Evolutionary conservation across 169 alveolate genomes (phyloP), one percentile per base, ranked within the genome.

Genomic region (Plasmodium reichenowi): DNA sequence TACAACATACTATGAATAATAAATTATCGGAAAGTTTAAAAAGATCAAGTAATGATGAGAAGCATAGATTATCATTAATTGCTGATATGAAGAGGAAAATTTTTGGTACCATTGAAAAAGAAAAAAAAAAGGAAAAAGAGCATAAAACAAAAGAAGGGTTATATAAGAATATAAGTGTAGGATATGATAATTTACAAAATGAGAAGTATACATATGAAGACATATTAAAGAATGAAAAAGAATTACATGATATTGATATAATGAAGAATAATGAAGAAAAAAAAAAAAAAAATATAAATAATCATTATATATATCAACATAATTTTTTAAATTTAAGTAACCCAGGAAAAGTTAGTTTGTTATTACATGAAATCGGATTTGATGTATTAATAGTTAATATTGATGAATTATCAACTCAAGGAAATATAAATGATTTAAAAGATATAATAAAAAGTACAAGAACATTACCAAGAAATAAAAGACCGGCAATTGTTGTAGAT

Each of bases 401-500:
- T 12, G 96, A 94, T 48, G 92, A 89, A 59, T 52, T 88, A 15
- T 80, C 89, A 43, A 64, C 93, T 29, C 90, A 93, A 15, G 96
- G 96, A 7, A 93, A 63, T 24, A 59, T 94, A 54, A 71, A 88
- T 74, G 96, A 94, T 74, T 83, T 94, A 58, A 48, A 52, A 62
- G 91, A 67, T 13, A 83, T 89, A 7, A 56, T 94, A 43, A 88
- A 74, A 52, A 93, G 89, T 24, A 68, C 89, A 38, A 73, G 95
- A 48, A 89, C 67, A 48, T 58, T 94, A 15, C 76, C 94, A 6
- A 70, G 95, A 24, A 92, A 93, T 59, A 54, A 20, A 2, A 71
- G 96, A n/a, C 96, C 96, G 24, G 96, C 96, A 22, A 88, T 94
- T 3, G 96, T 94, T 47, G 93, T 94, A 74, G 93, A 94, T 52